Evolutionary conservation across 2,329 filamentous ascomycete species (phyloP).

Genomic region (Microsporum canis): DNA sequence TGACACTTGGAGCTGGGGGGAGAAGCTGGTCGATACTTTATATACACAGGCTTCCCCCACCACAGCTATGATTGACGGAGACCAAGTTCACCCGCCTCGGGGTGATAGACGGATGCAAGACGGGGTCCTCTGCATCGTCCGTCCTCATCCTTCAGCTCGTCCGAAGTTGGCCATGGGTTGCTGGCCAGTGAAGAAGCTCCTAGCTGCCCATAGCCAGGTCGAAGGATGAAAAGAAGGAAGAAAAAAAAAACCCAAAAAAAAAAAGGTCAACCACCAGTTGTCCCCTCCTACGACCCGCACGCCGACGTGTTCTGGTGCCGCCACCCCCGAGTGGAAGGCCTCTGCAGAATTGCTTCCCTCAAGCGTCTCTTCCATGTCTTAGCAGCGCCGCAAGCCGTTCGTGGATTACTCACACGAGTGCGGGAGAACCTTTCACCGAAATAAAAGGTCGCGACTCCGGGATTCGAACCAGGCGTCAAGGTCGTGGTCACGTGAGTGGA

Average conservation of each 20-base stretch:
- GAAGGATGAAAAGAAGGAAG: not conserved
- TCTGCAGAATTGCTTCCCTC: conserved; percentile 51
- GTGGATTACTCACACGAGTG: conserved; percentile 47
- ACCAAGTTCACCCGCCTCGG: not conserved
- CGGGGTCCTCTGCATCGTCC: not conserved
- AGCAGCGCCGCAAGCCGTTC: conserved; percentile 40
- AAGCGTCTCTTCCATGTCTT: conserved; percentile 45
- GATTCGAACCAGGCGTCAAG: conserved; percentile 45
- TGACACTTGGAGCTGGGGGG: not conserved
- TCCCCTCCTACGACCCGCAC: not conserved
- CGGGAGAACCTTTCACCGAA: conserved; percentile 12
- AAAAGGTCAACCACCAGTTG: not conserved
- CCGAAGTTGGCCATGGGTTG: not conserved
- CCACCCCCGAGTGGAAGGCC: conserved; percentile 44
- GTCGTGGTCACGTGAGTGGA: not conserved
- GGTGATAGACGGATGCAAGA: too few species aligned
- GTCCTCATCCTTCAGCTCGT: not conserved
- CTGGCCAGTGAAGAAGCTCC: too few species aligned
- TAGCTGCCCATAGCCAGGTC: not conserved
- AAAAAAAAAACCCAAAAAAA: not conserved
- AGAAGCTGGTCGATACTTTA: not conserved
- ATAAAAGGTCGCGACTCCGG: conserved; percentile 35
- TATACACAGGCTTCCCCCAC: not conserved
- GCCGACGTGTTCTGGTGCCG: conserved; percentile 43
- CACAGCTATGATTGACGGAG: not conserved